phyloP scores from a whole-genome alignment of 2,329 filamentous ascomycete genomes.

The Phialophora tarda region DNA sequence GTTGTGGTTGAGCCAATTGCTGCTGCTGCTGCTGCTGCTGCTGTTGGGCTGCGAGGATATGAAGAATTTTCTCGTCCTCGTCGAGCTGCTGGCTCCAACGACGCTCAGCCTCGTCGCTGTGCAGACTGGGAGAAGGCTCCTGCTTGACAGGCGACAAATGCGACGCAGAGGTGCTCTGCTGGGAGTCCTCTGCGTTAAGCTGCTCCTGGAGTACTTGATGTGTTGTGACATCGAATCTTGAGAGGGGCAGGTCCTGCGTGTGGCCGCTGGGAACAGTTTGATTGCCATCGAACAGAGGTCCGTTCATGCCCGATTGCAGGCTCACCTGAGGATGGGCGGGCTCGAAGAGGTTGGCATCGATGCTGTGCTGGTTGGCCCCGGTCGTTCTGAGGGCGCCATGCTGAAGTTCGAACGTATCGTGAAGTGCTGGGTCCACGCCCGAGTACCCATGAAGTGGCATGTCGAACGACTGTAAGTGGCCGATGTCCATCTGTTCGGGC shows the following conservation, averaged over 20 bases:
- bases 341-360: slow-evolving; percentile 26
- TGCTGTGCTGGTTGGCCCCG: background rate
- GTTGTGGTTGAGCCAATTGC: background rate
- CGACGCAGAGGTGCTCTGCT: background rate
- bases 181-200: slow-evolving; percentile 16
- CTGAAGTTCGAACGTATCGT: slow-evolving; percentile 8
- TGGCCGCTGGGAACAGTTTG: slow-evolving; percentile 1
- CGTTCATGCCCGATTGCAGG: slow-evolving; percentile 13
- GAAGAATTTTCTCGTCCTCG: slow-evolving; percentile 15
- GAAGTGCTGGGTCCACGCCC: slow-evolving; percentile 6
- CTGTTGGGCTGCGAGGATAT: slow-evolving; percentile 3
- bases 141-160: background rate
- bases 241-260: slow-evolving; percentile 12
- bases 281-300: background rate
- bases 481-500: slow-evolving; percentile 15
- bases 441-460: slow-evolving; percentile 14
- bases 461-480: slow-evolving; percentile 22
- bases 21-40: slow-evolving; percentile 4
- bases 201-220: slow-evolving; percentile 37
- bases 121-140: slow-evolving; percentile 14
- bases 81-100: slow-evolving; percentile 10
- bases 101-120: background rate
- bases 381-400: slow-evolving; percentile 3
- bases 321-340: slow-evolving; percentile 7
- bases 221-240: slow-evolving; percentile 34